Percentiles rank a stretch among this genome's conserved stretches.
These are phyloP conservation scores for Hyphodiscus hymeniophilus DNA, from an alignment of 495 filamentous ascomycete species.

Conservation along the genomic window DNA sequence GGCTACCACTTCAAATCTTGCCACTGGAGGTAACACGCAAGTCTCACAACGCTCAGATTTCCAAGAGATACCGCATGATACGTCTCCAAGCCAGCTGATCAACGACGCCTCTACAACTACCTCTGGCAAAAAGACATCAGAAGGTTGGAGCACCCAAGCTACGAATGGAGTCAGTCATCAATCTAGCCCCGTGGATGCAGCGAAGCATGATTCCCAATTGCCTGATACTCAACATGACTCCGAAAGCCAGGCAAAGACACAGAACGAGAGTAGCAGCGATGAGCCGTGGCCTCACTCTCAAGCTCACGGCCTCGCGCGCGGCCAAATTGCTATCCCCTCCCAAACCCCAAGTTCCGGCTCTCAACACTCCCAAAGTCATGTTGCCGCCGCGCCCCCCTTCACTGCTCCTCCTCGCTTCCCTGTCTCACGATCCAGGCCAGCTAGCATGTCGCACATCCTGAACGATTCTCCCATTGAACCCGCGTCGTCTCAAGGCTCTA, in stretches of 20 bases:
- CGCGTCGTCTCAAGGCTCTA: constrained; percentile 24
- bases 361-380: constrained; percentile 12
- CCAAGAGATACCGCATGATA: constrained; percentile 66
- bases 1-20: constrained; percentile 5
- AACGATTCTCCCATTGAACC: constrained; percentile 37
- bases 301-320: constrained; percentile 35
- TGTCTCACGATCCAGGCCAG: constrained; percentile 8
- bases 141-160: constrained; percentile 51
- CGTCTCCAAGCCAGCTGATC: constrained; percentile 63
- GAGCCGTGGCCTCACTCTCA: constrained; percentile 43
- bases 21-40: constrained; percentile 27
- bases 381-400: constrained; percentile 37
- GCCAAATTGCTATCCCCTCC: constrained; percentile 21
- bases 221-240: constrained; percentile 48
- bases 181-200: constrained; percentile 12
- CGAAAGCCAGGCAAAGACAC: constrained; percentile 5
- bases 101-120: constrained; percentile 90
- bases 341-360: constrained; percentile 19
- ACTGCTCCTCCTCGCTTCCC: constrained; percentile 27
- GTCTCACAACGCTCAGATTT: constrained; percentile 63
- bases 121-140: constrained; percentile 60
- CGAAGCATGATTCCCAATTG: constrained; percentile 36
- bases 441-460: constrained; percentile 32
- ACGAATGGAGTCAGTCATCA: constrained; percentile 46
- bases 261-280: constrained; percentile 16